Evolutionary conservation across 2,329 filamentous ascomycete genomes (phyloP).

Genomic region (Curvularia verruculosa): DNA sequence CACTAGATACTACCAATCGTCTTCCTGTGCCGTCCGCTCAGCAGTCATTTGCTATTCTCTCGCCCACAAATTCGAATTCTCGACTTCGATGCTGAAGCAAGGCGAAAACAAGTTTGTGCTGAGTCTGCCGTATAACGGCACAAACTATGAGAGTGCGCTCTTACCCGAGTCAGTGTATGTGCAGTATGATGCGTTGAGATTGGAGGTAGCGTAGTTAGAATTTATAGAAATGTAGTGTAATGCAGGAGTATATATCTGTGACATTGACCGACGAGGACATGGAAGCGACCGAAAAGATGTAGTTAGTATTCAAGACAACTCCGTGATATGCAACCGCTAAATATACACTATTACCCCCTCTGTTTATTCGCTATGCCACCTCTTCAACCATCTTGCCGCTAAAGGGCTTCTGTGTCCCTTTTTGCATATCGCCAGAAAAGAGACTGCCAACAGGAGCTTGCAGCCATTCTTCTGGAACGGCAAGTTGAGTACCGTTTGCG

Average conservation of each 20-base stretch:
- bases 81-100: conserved; percentile 54
- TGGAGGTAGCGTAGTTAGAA: conserved; percentile 57
- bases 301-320: conserved; percentile 2
- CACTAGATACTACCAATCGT: conserved; percentile 59
- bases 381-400: conserved; percentile 47
- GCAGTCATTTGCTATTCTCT: conserved; percentile 68
- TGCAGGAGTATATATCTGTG: not conserved
- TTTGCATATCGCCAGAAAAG: conserved; percentile 53
- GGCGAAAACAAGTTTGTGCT: conserved; percentile 64
- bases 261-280: not conserved
- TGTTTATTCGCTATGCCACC: conserved; percentile 33
- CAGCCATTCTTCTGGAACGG: conserved; percentile 72
- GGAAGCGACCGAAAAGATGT: not conserved
- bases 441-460: conserved; percentile 65
- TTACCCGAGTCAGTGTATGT: conserved; percentile 60
- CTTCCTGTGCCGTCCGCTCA: conserved; percentile 66
- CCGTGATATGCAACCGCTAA: conserved; percentile 6
- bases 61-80: conserved; percentile 65
- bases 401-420: conserved; percentile 32
- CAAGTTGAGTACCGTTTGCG: conserved; percentile 64
- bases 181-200: conserved; percentile 68
- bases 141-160: conserved; percentile 59
- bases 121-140: conserved; percentile 65
- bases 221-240: not conserved
- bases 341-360: not conserved